Percentiles rank a stretch among this genome's conserved stretches.
These are phyloP conservation scores for Ambrosiella beaveri DNA, from an alignment of 2,329 filamentous ascomycete genomes.

Conservation along the genomic window DNA sequence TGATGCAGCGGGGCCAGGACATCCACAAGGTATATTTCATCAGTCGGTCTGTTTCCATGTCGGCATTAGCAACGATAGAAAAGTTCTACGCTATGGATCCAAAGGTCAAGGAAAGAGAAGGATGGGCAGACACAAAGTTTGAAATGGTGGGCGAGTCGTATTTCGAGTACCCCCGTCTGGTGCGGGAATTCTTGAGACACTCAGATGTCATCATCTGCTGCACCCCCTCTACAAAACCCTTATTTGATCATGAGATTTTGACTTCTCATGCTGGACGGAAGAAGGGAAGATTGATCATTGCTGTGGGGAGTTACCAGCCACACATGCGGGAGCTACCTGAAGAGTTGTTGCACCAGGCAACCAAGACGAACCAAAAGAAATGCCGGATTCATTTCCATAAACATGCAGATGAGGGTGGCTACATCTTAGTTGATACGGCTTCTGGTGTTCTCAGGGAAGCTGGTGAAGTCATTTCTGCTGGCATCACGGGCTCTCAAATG, in stretches of 20 bases:
- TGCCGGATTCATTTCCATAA: slow-evolving; percentile 45
- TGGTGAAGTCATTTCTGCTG: slow-evolving; percentile 70
- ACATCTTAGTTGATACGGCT: slow-evolving; percentile 57
- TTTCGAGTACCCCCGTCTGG: slow-evolving; percentile 45
- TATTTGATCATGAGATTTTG: slow-evolving; percentile 59
- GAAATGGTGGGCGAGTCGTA: slow-evolving; percentile 52
- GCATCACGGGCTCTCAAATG: slow-evolving; percentile 53
- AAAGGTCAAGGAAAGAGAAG: slow-evolving; percentile 35
- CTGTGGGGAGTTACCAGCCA: slow-evolving; percentile 50
- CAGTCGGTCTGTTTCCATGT: slow-evolving; percentile 51
- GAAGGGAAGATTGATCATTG: slow-evolving; percentile 55
- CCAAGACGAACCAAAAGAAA: slow-evolving; percentile 26
- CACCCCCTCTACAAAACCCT: slow-evolving; percentile 53
- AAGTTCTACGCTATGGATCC: slow-evolving; percentile 28
- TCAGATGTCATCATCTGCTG: slow-evolving; percentile 80
- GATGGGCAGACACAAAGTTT: slow-evolving; percentile 51
- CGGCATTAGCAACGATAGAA: slow-evolving; percentile 33
- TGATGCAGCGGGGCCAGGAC: slow-evolving; percentile 52
- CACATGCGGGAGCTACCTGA: slow-evolving; percentile 72
- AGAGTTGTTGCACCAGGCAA: slow-evolving; percentile 51
- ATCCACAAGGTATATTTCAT: slow-evolving; percentile 71
- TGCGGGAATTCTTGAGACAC: slow-evolving; percentile 52
- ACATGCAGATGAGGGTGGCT: slow-evolving; percentile 45
- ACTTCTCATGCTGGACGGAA: slow-evolving; percentile 53
- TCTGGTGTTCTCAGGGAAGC: slow-evolving; percentile 67